Percentiles rank a stretch among this genome's conserved stretches.
phyloP scores from a whole-genome alignment of 352 stramenopile genomes.

The Peronospora farinosa region DNA sequence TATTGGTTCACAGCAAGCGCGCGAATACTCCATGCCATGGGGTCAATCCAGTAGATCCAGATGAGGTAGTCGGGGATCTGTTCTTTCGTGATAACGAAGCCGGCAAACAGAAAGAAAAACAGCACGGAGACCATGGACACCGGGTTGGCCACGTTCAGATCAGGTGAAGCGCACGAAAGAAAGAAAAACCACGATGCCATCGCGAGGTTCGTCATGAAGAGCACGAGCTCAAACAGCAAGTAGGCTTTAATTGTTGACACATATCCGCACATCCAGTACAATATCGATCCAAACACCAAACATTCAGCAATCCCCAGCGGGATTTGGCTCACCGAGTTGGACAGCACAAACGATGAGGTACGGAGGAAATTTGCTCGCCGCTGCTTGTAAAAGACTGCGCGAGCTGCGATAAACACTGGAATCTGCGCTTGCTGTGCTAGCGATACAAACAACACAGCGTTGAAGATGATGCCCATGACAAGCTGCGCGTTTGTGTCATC shows the following conservation, averaged over 20 bases:
- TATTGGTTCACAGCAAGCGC: constrained; percentile 26
- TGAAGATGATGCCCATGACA: constrained; percentile 17
- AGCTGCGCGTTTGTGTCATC: constrained; percentile 12
- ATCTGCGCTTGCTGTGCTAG: constrained; percentile 10
- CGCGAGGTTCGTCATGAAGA: constrained; percentile 13
- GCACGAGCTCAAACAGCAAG: constrained; percentile 12
- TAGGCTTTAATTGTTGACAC: constrained; percentile 14
- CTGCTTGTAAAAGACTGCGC: too few species aligned
- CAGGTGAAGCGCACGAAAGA: constrained; percentile 8
- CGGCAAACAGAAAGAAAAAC: too few species aligned
- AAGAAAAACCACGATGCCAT: constrained; percentile 17
- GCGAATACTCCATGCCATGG: constrained; percentile 15
- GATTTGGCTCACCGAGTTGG: constrained; percentile 10
- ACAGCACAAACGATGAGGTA: constrained; percentile 18
- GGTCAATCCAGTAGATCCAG: constrained; percentile 22
- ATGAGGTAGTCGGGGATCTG: constrained; percentile 24
- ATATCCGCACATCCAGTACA: constrained; percentile 25
- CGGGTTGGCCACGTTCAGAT: constrained; percentile 14
- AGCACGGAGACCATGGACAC: not conserved
- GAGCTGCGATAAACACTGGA: constrained; percentile 8
- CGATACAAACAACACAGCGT: constrained; percentile 11
- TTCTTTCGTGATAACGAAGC: constrained; percentile 16
- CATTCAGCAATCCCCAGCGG: constrained; percentile 13
- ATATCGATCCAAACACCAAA: constrained; percentile 9
- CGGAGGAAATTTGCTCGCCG: constrained; percentile 11